Evolutionary conservation across 225 moss, liverwort and hornwort genomes (phyloP).

Genomic region (Sphagnum tenellum): DNA sequence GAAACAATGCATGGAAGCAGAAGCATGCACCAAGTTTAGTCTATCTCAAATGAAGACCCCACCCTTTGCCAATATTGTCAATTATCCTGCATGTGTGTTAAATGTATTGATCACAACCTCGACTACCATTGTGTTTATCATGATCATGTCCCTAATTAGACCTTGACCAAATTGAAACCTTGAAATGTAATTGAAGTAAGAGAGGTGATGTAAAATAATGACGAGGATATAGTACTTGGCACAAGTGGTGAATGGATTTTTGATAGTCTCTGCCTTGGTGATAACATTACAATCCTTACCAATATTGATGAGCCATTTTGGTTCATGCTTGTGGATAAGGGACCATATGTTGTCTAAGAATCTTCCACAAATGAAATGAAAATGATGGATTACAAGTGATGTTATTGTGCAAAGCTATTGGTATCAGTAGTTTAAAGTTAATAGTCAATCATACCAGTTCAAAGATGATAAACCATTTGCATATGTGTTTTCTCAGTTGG

Average conservation of each 20-base stretch:
- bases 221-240: not conserved
- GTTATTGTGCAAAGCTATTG: no score
- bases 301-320: not conserved
- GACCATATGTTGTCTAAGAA: no score
- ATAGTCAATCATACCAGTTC: no score
- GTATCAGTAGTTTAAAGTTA: no score
- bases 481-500: no score
- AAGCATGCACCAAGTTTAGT: not conserved
- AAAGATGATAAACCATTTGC: no score
- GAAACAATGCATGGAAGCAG: no score
- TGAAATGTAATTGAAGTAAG: no score
- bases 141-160: not conserved
- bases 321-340: not conserved
- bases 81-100: not conserved
- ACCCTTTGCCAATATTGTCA: no score
- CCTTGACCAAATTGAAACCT: not conserved
- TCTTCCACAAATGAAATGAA: no score
- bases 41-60: no score
- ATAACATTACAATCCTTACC: not conserved
- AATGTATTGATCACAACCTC: not conserved
- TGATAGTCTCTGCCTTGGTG: not conserved
- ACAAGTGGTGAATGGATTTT: not conserved
- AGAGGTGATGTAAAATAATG: not conserved
- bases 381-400: no score
- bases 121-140: not conserved